phyloP scores from a whole-genome alignment of 2,329 filamentous ascomycete genomes.

The Botryotinia convoluta region DNA sequence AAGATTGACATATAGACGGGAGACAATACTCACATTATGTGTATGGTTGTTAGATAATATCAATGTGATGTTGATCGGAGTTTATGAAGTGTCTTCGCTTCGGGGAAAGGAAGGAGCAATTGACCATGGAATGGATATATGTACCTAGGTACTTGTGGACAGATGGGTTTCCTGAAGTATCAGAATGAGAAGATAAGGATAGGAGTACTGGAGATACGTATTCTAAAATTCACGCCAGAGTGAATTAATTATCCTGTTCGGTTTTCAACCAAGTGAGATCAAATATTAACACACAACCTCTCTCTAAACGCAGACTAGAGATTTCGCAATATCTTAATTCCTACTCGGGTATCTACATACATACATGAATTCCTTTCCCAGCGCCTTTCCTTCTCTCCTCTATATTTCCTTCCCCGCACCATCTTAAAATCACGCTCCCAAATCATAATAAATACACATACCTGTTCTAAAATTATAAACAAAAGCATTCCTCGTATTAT shows the following conservation, averaged over 20 bases:
- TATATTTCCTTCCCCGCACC: not conserved
- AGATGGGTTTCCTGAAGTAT: not conserved
- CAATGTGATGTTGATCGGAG: not conserved
- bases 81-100: not conserved
- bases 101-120: not conserved
- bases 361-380: not conserved
- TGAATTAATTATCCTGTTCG: not conserved
- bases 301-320: not conserved
- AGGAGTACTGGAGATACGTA: not conserved
- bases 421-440: constrained; percentile 44
- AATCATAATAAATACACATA: constrained; percentile 80
- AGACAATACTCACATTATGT: not conserved
- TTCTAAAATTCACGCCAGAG: not conserved
- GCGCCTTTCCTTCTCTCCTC: not conserved
- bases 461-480: constrained; percentile 90
- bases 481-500: constrained; percentile 69
- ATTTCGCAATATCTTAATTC: not conserved
- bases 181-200: not conserved
- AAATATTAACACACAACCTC: not conserved
- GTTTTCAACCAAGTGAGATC: not conserved
- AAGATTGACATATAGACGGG: not conserved
- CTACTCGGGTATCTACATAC: constrained; percentile 14
- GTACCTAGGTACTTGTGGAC: not conserved
- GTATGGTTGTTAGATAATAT: not conserved
- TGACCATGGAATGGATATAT: not conserved